Evolutionary conservation across 2,329 filamentous ascomycete species (phyloP).

Genomic region (Xenoacremonium recifei): DNA sequence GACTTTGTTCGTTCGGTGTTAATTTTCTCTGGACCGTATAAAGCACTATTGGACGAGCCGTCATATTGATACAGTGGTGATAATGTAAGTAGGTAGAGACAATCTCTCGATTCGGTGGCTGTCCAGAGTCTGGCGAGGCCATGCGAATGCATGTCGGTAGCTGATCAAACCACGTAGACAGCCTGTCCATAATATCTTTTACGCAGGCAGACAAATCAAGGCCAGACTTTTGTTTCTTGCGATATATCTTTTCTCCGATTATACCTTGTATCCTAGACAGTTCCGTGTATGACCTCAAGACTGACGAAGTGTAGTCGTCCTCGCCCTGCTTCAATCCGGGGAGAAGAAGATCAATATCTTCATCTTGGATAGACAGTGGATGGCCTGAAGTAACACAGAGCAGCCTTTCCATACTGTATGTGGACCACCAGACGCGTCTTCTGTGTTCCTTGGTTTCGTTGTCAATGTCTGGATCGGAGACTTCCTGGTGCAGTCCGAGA

Average conservation of each 20-base stretch:
- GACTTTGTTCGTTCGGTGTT: too few relatives aligned
- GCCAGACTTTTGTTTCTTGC: constrained; percentile 7
- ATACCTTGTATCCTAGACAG: constrained; percentile 51
- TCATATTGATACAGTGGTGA: too few relatives aligned
- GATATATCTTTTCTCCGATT: constrained; percentile 35
- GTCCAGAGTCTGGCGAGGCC: too few relatives aligned
- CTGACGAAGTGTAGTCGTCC: constrained; percentile 43
- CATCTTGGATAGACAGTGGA: constrained; percentile 53
- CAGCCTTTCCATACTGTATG: constrained; percentile 54
- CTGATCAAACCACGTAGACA: too few relatives aligned
- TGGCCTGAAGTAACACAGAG: constrained; percentile 54
- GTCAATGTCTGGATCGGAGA: constrained; percentile 35
- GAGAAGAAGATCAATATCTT: constrained; percentile 46
- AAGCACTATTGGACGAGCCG: too few relatives aligned
- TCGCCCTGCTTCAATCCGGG: constrained; percentile 30
- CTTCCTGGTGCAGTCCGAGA: constrained; percentile 55
- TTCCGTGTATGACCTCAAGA: constrained; percentile 51
- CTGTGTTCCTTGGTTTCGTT: constrained; percentile 49
- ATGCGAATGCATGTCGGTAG: too few relatives aligned
- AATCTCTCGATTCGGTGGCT: too few relatives aligned
- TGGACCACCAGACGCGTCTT: constrained; percentile 55
- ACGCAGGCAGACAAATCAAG: too few relatives aligned
- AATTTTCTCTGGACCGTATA: too few relatives aligned
- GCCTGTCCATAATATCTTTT: too few relatives aligned
- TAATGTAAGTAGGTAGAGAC: too few relatives aligned